Evolutionary conservation across 768 basidiomycete genomes (phyloP).

Genomic region (Piloderma croceum): DNA sequence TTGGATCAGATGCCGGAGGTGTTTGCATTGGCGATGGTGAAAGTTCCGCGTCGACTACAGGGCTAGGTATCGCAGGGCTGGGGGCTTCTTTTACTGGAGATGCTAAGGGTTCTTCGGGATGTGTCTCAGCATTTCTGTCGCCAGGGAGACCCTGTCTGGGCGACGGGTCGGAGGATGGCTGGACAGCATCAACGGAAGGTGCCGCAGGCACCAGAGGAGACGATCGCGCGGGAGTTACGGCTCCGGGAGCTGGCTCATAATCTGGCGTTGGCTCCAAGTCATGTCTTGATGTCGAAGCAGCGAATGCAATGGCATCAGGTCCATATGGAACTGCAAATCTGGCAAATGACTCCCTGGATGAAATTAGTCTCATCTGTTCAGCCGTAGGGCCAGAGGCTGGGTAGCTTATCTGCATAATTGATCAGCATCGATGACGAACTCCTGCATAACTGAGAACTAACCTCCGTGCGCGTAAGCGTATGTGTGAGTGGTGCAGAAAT

Average conservation of each 20-base stretch:
- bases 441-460: slow-evolving; percentile 58
- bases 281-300: slow-evolving; percentile 42
- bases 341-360: slow-evolving; percentile 58
- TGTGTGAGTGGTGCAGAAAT: slow-evolving; percentile 76
- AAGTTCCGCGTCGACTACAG: no score
- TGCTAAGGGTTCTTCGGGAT: no score
- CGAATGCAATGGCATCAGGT: slow-evolving; percentile 62
- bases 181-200: no score
- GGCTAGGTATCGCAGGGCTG: no score
- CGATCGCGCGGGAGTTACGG: background rate
- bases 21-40: no score
- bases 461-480: slow-evolving; percentile 65
- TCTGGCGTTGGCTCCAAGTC: slow-evolving; percentile 39
- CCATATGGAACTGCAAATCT: slow-evolving; percentile 77
- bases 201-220: background rate
- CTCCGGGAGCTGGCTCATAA: slow-evolving; percentile 46
- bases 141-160: no score
- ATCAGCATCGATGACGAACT: slow-evolving; percentile 54
- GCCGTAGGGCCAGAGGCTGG: slow-evolving; percentile 42
- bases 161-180: no score
- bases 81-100: no score
- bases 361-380: slow-evolving; percentile 61
- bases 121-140: no score
- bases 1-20: no score
- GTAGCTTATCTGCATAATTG: slow-evolving; percentile 19